Evolutionary conservation across 352 stramenopile species (phyloP).

Genomic region (Globisporangium spiculum): DNA sequence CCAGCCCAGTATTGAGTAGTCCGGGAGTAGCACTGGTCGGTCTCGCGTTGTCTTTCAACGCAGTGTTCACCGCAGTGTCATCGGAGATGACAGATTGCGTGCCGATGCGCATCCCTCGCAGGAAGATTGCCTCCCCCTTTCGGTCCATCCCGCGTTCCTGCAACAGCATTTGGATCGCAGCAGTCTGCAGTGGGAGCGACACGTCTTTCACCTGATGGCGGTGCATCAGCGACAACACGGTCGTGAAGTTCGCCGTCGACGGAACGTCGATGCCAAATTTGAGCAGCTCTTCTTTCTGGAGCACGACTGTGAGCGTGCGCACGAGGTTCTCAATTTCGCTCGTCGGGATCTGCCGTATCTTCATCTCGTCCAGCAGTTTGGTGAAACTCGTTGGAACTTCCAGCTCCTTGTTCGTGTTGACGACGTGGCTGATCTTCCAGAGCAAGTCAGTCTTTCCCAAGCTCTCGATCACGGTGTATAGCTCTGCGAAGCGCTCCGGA

Average conservation of each 20-base stretch:
- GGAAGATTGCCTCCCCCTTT: slow-evolving; percentile 51
- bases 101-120: slow-evolving; percentile 61
- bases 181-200: slow-evolving; percentile 34
- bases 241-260: slow-evolving; percentile 41
- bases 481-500: slow-evolving; percentile 62
- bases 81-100: slow-evolving; percentile 35
- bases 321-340: slow-evolving; percentile 60
- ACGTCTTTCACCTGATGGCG: slow-evolving; percentile 56
- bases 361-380: slow-evolving; percentile 48
- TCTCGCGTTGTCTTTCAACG: neutral
- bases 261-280: slow-evolving; percentile 43
- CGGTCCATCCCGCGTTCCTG: slow-evolving; percentile 58
- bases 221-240: slow-evolving; percentile 52
- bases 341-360: slow-evolving; percentile 48
- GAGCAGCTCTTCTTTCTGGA: slow-evolving; percentile 61
- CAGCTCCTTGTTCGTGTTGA: slow-evolving; percentile 59
- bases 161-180: slow-evolving; percentile 40
- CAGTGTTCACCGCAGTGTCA: slow-evolving; percentile 3
- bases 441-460: slow-evolving; percentile 69
- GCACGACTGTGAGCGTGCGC: slow-evolving; percentile 41
- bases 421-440: slow-evolving; percentile 69
- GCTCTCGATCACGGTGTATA: slow-evolving; percentile 58
- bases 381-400: slow-evolving; percentile 43
- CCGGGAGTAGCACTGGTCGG: neutral
- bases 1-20: slow-evolving; percentile 44